Evolutionary conservation across 805 yeast genomes (phyloP).

Genomic region (Pichia thaimueangensis): DNA sequence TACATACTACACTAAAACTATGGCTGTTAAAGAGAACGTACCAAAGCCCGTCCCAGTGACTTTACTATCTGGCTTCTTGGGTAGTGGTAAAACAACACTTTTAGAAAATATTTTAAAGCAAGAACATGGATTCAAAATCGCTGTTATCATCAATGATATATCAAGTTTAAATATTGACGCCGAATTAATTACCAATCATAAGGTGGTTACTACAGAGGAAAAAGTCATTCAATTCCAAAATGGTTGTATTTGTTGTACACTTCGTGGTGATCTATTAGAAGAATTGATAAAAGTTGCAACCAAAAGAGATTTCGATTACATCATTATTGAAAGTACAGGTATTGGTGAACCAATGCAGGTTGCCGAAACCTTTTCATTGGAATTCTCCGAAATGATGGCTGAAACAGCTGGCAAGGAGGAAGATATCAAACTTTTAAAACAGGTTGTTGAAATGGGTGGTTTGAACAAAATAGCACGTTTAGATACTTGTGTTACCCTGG

Average conservation of each 20-base stretch:
- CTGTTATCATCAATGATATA: slow-evolving; percentile 42
- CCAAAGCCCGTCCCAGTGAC: slow-evolving; percentile 37
- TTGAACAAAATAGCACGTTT: slow-evolving; percentile 33
- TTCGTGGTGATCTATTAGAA: slow-evolving; percentile 40
- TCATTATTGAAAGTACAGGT: slow-evolving; percentile 42
- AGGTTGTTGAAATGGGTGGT: slow-evolving; percentile 35
- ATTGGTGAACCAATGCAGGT: slow-evolving; percentile 46
- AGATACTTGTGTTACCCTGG: slow-evolving; percentile 43
- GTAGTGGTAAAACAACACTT: slow-evolving; percentile 42
- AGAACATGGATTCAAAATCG: slow-evolving; percentile 36
- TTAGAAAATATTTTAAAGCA: slow-evolving; percentile 37
- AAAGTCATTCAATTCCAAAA: slow-evolving; percentile 40
- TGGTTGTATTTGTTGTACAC: slow-evolving; percentile 44
- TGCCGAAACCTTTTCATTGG: slow-evolving; percentile 42
- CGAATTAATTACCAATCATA: slow-evolving; percentile 33
- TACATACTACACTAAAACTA: too few relatives aligned
- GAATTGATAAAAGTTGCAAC: slow-evolving; percentile 34
- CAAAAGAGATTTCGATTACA: slow-evolving; percentile 34
- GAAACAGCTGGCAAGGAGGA: slow-evolving; percentile 11
- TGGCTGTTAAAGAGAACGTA: not conserved
- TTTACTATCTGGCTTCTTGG: slow-evolving; percentile 41
- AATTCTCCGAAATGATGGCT: slow-evolving; percentile 33
- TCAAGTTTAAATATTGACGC: slow-evolving; percentile 39
- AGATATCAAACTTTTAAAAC: slow-evolving; percentile 15
- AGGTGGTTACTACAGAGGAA: slow-evolving; percentile 36